Conservation (phyloP, 73 alveolate species). For the Tetrahymena thermophila region DNA sequence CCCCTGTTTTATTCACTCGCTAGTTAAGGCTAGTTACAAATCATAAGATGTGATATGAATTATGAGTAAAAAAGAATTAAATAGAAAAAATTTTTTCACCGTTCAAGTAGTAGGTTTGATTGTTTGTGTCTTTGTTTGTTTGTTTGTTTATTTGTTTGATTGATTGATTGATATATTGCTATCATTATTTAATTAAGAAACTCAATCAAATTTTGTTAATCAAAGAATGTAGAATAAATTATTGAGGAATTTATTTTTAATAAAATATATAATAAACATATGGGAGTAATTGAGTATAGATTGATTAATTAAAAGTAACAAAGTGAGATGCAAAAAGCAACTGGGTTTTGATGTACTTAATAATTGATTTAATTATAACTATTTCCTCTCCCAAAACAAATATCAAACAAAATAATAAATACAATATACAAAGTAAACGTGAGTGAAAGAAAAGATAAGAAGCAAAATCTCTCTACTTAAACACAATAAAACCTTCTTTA, state of each 20-base stretch:
- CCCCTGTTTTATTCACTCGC: not conserved
- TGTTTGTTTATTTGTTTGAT: too few relatives aligned
- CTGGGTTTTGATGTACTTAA: not conserved
- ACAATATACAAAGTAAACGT: not conserved
- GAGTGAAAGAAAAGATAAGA: not conserved
- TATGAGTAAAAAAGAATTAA: not conserved
- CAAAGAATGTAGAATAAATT: not conserved
- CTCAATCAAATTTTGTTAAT: not conserved
- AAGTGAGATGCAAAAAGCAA: not conserved
- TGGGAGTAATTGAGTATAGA: not conserved
- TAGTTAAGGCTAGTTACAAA: not conserved
- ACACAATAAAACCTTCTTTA: not conserved
- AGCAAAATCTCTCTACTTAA: not conserved
- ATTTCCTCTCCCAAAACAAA: not conserved
- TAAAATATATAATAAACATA: too few relatives aligned
- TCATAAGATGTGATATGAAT: not conserved
- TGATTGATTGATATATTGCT: too few relatives aligned
- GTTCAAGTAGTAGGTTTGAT: too few relatives aligned
- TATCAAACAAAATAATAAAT: not conserved
- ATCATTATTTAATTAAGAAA: not conserved
- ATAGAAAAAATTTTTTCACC: not conserved
- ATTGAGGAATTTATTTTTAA: not conserved
- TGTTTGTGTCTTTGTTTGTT: too few relatives aligned
- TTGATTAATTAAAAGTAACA: not conserved
- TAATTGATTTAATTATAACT: not conserved